Evolutionary conservation across 73 alveolate species (phyloP).

Genomic region (Durusdinium trenchii): DNA sequence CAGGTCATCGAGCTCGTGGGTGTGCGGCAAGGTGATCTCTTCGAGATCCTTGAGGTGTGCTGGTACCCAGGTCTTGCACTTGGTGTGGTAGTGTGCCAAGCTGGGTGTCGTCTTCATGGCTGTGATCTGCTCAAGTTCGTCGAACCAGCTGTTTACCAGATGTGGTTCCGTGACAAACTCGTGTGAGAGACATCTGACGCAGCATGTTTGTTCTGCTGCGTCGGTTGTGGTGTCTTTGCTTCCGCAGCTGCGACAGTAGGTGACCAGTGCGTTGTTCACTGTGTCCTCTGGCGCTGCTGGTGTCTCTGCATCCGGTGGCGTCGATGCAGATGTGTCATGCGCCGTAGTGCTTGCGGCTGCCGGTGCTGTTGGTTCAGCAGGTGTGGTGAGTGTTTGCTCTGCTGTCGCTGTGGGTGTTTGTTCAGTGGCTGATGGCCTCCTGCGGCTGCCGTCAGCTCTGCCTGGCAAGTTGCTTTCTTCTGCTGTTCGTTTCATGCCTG

Average conservation of each 20-base stretch:
- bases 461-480: not conserved
- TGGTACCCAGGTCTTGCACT: no score
- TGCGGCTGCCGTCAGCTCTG: not conserved
- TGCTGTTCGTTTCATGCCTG: not conserved
- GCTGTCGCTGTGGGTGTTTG: not conserved
- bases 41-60: no score
- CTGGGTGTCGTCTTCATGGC: not conserved
- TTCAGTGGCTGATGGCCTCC: not conserved
- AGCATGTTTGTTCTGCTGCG: not conserved
- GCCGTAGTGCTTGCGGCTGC: not conserved
- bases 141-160: not conserved
- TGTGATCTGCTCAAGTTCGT: not conserved
- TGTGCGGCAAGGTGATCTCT: no score
- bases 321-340: not conserved
- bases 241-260: not conserved
- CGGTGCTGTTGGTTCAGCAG: not conserved
- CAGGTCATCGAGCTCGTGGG: no score
- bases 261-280: not conserved
- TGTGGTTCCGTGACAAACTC: not conserved
- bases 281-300: not conserved
- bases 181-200: not conserved
- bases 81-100: no score
- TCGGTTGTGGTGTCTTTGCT: not conserved
- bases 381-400: not conserved
- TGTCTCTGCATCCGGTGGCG: not conserved